Evolutionary conservation across 768 basidiomycete species (phyloP).

Genomic region (Tulasnella sp.): DNA sequence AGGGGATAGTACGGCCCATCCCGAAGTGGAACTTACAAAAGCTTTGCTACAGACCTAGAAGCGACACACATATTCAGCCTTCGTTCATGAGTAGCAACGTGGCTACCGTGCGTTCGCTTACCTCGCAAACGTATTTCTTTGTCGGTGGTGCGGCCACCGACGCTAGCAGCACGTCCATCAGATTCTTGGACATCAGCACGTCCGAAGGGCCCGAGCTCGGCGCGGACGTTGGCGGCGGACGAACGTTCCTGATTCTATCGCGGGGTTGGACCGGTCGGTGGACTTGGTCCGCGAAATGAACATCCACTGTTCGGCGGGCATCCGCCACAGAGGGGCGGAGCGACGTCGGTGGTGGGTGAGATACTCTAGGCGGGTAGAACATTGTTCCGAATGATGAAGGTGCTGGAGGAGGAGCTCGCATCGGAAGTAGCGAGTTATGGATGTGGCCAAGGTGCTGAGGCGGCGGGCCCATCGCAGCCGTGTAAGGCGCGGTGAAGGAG

Average conservation of each 20-base stretch:
- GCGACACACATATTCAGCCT: background rate
- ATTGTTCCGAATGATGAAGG: background rate
- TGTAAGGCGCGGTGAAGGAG: background rate
- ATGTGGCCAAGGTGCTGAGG: background rate
- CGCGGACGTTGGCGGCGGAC: background rate
- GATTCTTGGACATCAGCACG: background rate
- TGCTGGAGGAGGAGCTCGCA: background rate
- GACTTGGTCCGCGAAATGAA: background rate
- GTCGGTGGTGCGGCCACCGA: slow-evolving; percentile 7
- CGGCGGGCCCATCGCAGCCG: background rate
- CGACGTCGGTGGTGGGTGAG: background rate
- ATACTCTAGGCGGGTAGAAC: background rate
- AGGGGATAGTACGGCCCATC: no score
- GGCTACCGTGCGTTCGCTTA: background rate
- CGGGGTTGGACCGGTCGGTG: background rate
- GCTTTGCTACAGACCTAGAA: slow-evolving; percentile 16
- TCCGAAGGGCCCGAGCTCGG: background rate
- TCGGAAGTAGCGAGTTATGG: background rate
- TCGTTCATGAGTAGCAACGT: no score
- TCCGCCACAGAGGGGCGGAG: background rate
- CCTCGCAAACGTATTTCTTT: slow-evolving; percentile 19
- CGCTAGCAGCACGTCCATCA: background rate
- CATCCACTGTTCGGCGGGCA: background rate
- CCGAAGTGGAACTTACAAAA: slow-evolving; percentile 3
- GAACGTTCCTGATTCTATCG: background rate